These are phyloP conservation scores for Scheffersomyces illinoinensis DNA, from an alignment of 1,139 yeast species.

Conservation along the genomic window DNA sequence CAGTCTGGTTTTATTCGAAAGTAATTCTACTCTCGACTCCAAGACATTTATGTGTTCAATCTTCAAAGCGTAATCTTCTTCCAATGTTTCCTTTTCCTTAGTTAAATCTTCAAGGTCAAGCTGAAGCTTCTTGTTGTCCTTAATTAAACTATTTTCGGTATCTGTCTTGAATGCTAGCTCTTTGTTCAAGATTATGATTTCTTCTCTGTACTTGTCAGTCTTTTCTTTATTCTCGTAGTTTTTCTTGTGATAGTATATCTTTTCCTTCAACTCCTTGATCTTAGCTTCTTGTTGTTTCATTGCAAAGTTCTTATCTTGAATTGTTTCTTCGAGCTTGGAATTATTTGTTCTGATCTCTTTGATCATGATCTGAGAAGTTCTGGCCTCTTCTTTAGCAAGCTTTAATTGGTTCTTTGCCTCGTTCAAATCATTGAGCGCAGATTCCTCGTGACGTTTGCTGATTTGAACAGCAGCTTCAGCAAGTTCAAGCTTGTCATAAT, in stretches of 20 bases:
- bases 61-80: conserved; percentile 52
- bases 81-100: conserved; percentile 48
- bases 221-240: conserved; percentile 46
- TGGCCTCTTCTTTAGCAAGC: conserved; percentile 58
- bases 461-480: conserved; percentile 75
- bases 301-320: conserved; percentile 61
- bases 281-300: conserved; percentile 52
- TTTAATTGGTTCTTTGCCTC: conserved; percentile 56
- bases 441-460: conserved; percentile 61
- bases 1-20: conserved; percentile 48
- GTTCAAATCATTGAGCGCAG: conserved; percentile 54
- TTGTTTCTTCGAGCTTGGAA: conserved; percentile 54
- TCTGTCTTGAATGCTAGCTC: conserved; percentile 60
- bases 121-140: conserved; percentile 61
- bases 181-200: conserved; percentile 57
- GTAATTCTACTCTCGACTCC: conserved; percentile 41
- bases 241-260: conserved; percentile 53
- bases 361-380: conserved; percentile 57
- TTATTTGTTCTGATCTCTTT: conserved; percentile 58
- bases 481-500: conserved; percentile 69
- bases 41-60: conserved; percentile 53
- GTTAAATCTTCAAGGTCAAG: conserved; percentile 61
- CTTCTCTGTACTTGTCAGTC: conserved; percentile 51
- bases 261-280: conserved; percentile 45
- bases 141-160: conserved; percentile 64